Percentiles rank a stretch among this genome's conserved stretches.
Conservation (phyloP, 331 rosid species). For the Malus hybrid region DNA sequence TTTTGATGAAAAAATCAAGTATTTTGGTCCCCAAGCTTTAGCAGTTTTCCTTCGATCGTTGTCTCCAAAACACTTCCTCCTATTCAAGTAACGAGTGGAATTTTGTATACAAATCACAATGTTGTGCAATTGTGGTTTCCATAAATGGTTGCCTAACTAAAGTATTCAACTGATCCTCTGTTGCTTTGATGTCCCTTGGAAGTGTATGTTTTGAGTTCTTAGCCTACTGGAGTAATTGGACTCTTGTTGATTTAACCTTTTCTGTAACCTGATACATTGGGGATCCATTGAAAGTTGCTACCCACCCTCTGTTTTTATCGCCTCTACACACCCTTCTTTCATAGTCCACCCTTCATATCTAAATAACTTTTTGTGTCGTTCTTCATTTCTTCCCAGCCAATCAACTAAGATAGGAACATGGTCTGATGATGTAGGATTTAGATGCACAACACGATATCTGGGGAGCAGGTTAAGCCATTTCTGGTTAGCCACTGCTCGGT, state of each 20-base stretch:
- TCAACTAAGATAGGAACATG: neutral
- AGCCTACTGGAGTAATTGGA: too few species aligned
- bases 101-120: neutral
- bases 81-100: too few species aligned
- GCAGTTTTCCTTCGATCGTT: too few species aligned
- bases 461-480: neutral
- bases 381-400: neutral
- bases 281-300: neutral
- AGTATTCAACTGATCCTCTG: neutral
- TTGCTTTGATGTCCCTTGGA: neutral
- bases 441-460: neutral
- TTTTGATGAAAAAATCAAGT: too few species aligned
- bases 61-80: too few species aligned
- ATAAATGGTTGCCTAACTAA: neutral
- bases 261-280: neutral
- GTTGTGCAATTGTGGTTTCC: neutral
- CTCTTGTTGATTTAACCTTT: neutral
- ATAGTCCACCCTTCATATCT: neutral
- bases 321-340: neutral
- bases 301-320: too few species aligned
- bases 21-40: too few species aligned
- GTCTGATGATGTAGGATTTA: neutral
- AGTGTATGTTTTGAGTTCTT: too few species aligned
- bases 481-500: rapidly evolving
- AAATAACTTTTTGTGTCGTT: neutral